Evolutionary conservation across 2,329 filamentous ascomycete species (phyloP).

Genomic region (Xylaria polymorpha): DNA sequence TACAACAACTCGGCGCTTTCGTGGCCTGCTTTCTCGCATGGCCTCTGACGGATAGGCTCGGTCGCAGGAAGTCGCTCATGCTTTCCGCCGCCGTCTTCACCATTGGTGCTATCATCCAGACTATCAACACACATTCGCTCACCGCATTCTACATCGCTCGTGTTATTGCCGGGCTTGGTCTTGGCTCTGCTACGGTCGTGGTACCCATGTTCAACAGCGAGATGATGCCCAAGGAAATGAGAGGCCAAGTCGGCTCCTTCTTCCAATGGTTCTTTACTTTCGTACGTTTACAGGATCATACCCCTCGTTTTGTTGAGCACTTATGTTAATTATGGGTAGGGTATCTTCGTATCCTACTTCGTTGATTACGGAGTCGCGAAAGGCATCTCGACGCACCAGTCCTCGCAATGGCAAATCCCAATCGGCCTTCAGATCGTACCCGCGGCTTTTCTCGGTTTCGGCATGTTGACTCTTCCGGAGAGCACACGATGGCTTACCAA

Average conservation of each 20-base stretch:
- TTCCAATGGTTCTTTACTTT: conserved; percentile 62
- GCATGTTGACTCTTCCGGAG: conserved; percentile 61
- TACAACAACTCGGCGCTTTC: conserved; percentile 51
- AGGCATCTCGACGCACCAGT: conserved; percentile 47
- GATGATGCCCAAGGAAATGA: conserved; percentile 57
- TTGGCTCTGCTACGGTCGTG: conserved; percentile 51
- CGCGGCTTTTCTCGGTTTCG: conserved; percentile 59
- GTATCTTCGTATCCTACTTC: conserved; percentile 65
- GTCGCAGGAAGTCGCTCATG: conserved; percentile 49
- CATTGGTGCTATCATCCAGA: conserved; percentile 57
- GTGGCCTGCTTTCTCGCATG: conserved; percentile 51
- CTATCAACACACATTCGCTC: conserved; percentile 55
- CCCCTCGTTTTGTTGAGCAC: background rate
- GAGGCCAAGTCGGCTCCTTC: conserved; percentile 61
- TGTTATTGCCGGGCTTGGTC: conserved; percentile 49
- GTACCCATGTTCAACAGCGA: conserved; percentile 56
- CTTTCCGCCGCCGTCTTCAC: conserved; percentile 58
- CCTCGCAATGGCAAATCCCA: conserved; percentile 66
- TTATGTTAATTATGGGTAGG: conserved; percentile 35
- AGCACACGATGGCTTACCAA: conserved; percentile 62
- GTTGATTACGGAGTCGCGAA: conserved; percentile 61
- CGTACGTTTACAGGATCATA: conserved; percentile 21
- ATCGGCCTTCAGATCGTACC: conserved; percentile 64
- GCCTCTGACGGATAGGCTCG: conserved; percentile 49
- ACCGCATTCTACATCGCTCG: conserved; percentile 50